phyloP scores from a whole-genome alignment of 371 early-diverging fungal species.

The Capillidium heterosporum region DNA sequence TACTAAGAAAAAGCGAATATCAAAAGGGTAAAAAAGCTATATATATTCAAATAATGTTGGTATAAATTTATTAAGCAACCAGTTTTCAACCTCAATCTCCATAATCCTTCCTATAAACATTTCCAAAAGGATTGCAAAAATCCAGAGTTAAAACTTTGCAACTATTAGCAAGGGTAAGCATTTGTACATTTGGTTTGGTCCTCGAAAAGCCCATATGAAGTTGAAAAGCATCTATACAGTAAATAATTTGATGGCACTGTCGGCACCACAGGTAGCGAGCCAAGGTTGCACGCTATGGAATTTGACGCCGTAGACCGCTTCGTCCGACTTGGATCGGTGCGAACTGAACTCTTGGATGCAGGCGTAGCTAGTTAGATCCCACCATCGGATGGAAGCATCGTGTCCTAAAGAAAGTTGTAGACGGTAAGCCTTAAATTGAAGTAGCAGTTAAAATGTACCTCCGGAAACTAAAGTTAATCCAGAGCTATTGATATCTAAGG shows the following conservation, averaged over 20 bases:
- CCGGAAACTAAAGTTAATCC: constrained; percentile 54
- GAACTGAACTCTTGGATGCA: constrained; percentile 64
- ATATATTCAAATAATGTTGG: too few relatives aligned
- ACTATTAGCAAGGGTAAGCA: too few relatives aligned
- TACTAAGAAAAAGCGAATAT: too few relatives aligned
- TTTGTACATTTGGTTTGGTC: too few relatives aligned
- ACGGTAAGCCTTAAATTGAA: not conserved
- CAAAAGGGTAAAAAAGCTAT: too few relatives aligned
- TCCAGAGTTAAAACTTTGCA: too few relatives aligned
- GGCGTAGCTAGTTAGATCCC: constrained; percentile 47
- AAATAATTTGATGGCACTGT: constrained; percentile 40
- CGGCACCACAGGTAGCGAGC: constrained; percentile 62
- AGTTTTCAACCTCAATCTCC: too few relatives aligned
- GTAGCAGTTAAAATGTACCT: constrained; percentile 18
- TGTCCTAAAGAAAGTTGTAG: constrained; percentile 26
- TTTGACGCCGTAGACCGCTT: constrained; percentile 48
- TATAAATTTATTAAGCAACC: too few relatives aligned
- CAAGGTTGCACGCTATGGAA: constrained; percentile 43
- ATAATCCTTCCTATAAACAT: too few relatives aligned
- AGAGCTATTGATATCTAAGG: constrained; percentile 44
- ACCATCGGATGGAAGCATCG: constrained; percentile 61
- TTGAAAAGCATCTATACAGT: not conserved
- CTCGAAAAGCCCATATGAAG: too few relatives aligned
- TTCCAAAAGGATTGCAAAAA: too few relatives aligned
- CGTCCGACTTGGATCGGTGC: constrained; percentile 55